Conservation (phyloP, 129 eudicot genomes). For the Saposhnikovia divaricata region DNA sequence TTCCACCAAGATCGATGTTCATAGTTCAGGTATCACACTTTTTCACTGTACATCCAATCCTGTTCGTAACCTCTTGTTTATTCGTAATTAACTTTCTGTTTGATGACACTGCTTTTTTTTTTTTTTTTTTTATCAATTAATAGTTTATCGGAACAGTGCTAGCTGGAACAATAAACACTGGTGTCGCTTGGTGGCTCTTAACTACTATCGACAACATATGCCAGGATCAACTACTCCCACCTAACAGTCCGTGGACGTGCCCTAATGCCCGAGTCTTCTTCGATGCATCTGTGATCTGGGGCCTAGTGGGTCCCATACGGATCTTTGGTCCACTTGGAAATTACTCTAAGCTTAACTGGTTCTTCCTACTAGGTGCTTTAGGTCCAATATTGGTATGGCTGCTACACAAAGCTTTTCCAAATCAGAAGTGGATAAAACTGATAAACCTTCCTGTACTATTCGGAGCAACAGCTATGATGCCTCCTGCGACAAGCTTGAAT, state of each 20-base stretch:
- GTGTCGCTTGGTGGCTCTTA: conserved; percentile 79
- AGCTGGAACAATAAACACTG: conserved; percentile 67
- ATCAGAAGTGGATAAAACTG: conserved; percentile 49
- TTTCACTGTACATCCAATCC: background rate
- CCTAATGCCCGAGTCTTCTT: conserved; percentile 55
- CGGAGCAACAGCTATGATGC: conserved; percentile 75
- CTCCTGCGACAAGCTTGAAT: conserved; percentile 72
- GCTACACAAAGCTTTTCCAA: conserved; percentile 51
- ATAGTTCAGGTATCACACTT: conserved; percentile 54
- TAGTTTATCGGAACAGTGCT: conserved; percentile 69
- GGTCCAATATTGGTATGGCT: conserved; percentile 60
- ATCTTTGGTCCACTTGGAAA: conserved; percentile 63
- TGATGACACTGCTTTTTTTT: background rate
- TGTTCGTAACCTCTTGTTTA: background rate
- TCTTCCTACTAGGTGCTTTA: conserved; percentile 50
- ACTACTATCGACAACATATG: conserved; percentile 42
- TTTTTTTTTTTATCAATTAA: background rate
- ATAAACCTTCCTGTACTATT: conserved; percentile 77
- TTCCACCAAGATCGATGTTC: conserved; percentile 90
- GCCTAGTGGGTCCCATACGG: conserved; percentile 72
- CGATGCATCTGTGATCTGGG: conserved; percentile 91
- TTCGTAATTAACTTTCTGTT: background rate
- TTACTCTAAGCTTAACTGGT: conserved; percentile 64
- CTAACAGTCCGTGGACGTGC: conserved; percentile 78
- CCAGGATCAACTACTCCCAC: conserved; percentile 24